Conservation (phyloP, 1,284 basidiomycete genomes). For the Irpex sp. region DNA sequence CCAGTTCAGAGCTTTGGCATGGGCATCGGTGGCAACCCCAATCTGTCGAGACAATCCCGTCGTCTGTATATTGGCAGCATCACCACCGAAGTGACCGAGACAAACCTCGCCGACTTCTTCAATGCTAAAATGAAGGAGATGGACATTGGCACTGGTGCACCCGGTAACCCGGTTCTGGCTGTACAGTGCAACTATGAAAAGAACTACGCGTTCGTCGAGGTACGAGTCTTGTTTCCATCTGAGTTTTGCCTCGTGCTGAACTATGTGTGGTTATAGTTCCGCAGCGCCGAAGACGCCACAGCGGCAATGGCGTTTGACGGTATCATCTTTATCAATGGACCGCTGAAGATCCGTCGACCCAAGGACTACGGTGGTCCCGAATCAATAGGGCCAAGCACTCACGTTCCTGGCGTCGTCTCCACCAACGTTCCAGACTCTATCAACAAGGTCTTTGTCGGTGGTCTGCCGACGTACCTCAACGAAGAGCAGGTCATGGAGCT, state of each 20-base stretch:
- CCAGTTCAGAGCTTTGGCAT: constrained; percentile 80
- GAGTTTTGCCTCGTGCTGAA: background rate
- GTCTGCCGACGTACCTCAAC: constrained; percentile 90
- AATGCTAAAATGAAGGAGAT: constrained; percentile 94
- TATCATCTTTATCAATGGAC: constrained; percentile 88
- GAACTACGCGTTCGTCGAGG: constrained; percentile 96
- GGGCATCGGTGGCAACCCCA: constrained; percentile 80
- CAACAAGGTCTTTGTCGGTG: constrained; percentile 98
- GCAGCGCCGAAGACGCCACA: constrained; percentile 93
- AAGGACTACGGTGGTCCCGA: constrained; percentile 90
- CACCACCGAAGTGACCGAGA: constrained; percentile 87
- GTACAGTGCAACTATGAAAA: constrained; percentile 98
- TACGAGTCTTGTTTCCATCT: constrained; percentile 30
- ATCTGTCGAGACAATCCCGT: constrained; percentile 87
- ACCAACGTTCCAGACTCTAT: constrained; percentile 95
- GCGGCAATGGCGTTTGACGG: constrained; percentile 97
- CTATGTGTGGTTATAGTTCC: constrained; percentile 61
- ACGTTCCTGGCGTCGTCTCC: constrained; percentile 93
- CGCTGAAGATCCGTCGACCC: constrained; percentile 93
- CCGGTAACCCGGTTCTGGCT: constrained; percentile 86
- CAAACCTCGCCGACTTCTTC: constrained; percentile 89
- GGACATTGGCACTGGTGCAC: constrained; percentile 77
- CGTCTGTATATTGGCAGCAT: constrained; percentile 96
- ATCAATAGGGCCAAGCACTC: constrained; percentile 59
- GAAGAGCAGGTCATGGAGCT: constrained; percentile 98